Evolutionary conservation across 108 stramenopile genomes (phyloP).

Genomic region (Nitzschia putrida): DNA sequence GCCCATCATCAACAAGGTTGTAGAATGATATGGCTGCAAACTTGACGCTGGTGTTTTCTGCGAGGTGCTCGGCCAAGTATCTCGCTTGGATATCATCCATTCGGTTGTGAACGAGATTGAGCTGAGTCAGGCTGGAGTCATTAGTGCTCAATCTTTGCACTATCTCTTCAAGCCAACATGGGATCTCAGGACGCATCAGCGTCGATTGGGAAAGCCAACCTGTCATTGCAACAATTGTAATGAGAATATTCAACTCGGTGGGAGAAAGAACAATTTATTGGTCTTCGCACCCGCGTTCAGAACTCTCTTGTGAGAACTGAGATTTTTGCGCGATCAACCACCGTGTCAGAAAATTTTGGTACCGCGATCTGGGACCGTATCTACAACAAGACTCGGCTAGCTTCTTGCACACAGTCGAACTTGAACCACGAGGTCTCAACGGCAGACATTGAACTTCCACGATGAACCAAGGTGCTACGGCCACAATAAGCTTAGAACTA

Average conservation of each 20-base stretch:
- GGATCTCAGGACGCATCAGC: slow-evolving; percentile 23
- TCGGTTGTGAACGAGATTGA: slow-evolving; percentile 26
- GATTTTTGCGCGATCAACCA: too few species aligned
- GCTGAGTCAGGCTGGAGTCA: slow-evolving; percentile 12
- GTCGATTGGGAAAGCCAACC: slow-evolving; percentile 18
- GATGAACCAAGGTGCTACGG: slow-evolving; percentile 81
- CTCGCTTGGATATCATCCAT: slow-evolving; percentile 14
- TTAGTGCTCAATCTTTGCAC: slow-evolving; percentile 18
- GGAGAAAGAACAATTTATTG: too few species aligned
- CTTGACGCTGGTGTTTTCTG: slow-evolving; percentile 14
- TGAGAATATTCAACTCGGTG: too few species aligned
- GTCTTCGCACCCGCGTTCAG: too few species aligned
- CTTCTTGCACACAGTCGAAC: too few species aligned
- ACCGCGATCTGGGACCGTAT: too few species aligned
- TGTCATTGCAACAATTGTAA: background rate
- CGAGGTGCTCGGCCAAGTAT: slow-evolving; percentile 9
- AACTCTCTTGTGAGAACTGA: too few species aligned
- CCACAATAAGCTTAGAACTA: slow-evolving; percentile 58
- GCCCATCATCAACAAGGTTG: slow-evolving; percentile 31
- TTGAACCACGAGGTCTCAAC: too few species aligned
- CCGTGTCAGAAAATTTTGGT: too few species aligned
- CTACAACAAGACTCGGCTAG: too few species aligned
- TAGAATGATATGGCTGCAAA: slow-evolving; percentile 15
- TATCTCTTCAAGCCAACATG: slow-evolving; percentile 32
- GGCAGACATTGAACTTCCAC: slow-evolving; percentile 45